Evolutionary conservation across 805 yeast genomes (phyloP), one percentile per base, ranked within the genome.

Genomic region (Ogataea ramenticola): DNA sequence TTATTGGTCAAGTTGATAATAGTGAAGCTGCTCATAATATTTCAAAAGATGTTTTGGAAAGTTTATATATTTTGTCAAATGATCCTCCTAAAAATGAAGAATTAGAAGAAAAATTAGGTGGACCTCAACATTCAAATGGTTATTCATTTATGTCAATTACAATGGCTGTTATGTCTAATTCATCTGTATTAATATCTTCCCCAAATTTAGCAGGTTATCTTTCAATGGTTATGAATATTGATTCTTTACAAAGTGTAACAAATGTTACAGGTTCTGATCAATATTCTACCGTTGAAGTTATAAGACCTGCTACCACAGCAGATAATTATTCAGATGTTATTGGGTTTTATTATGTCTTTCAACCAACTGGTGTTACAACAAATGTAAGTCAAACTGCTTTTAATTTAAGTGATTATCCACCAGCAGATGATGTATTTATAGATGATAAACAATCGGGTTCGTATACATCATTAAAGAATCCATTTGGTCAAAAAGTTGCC

Each of bases 141-240:
- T 46, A 69, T 1, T 82, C 74, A 53, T 73, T 79, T 50, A 67
- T 86, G 72, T 86, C 96, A 0, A 66, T 89, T 63, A 84, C 96
- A 0, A 52, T 87, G 4, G 93, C 96, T 0, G 74, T 89, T 3
- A 81, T 72, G 53, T 75, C 87, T 16, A 82, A 84, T 51, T 71
- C 81, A n/a, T 82, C 95, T 2, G 81, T 86, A 20, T 63, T 81
- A 36, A 63, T 82, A 20, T 64, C 71, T n/a, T 66, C 71, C 15
- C 79, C 83, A 4, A 70, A 74, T 20, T 66, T 86, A 7, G 73
- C 80, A 2, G 96, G 96, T 0, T 89, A 79, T 59, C 53, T 88
- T 35, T 75, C 93, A 0, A 75, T 86, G 15, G 61, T 76, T 1
- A 62, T 77, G 61, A 62, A 68, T 40, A 78, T 80, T 0, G 69